phyloP scores from a whole-genome alignment of 75 land plant species.

The Adiantum capillusveneris region DNA sequence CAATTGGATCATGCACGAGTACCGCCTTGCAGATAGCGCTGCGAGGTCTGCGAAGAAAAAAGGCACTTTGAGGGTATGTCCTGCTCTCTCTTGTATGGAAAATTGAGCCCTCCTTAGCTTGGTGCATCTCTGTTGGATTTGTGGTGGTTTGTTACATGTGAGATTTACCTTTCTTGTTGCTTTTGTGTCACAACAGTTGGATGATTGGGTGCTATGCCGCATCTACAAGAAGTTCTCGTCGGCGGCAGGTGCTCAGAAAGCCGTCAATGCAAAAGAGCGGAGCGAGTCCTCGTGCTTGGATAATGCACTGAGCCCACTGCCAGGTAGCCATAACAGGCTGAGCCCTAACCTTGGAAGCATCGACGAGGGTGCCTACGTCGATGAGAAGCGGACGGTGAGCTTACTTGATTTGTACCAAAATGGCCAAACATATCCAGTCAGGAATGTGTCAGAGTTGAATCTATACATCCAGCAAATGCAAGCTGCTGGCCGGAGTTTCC shows the following conservation, averaged over 20 bases:
- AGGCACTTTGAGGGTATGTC: conserved; percentile 31
- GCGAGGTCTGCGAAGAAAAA: conserved; percentile 25
- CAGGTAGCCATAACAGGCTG: conserved; percentile 10
- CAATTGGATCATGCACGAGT: conserved; percentile 50
- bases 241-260: neutral
- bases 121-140: no score
- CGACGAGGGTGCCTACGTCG: no score
- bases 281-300: conserved; percentile 10
- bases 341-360: neutral
- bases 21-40: conserved; percentile 27
- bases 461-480: no score
- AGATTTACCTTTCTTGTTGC: neutral
- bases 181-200: conserved; percentile 18
- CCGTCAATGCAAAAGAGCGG: neutral
- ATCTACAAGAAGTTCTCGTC: conserved; percentile 35
- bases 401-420: no score
- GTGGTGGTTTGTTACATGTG: no score
- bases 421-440: no score
- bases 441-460: no score
- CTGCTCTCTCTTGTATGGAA: neutral
- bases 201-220: conserved; percentile 49
- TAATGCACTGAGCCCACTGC: conserved; percentile 21
- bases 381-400: no score
- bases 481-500: no score
- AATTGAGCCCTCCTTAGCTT: neutral